Evolutionary conservation across 1,139 yeast genomes (phyloP).

Genomic region (Keqinozyma sinolaborantium): DNA sequence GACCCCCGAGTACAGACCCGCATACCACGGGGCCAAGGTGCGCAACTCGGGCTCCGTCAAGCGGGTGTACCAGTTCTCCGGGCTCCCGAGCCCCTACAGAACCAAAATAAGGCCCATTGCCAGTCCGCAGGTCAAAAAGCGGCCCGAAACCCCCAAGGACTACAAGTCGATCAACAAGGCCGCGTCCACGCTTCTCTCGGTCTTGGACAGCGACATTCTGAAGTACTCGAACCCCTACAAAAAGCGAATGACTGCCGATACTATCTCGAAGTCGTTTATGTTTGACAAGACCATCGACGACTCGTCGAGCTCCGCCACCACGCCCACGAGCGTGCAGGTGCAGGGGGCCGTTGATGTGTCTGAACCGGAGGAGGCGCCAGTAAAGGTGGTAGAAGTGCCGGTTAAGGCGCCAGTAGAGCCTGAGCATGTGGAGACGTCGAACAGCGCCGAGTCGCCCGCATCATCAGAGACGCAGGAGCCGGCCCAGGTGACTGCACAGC

Average conservation of each 20-base stretch:
- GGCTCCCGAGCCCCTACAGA: conserved; percentile 63
- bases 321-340: conserved; percentile 5
- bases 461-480: too few relatives aligned
- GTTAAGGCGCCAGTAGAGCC: too few relatives aligned
- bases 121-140: conserved; percentile 5
- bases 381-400: too few relatives aligned
- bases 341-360: background rate
- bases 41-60: conserved; percentile 32
- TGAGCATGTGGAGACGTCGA: too few relatives aligned
- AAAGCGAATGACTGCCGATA: conserved; percentile 27
- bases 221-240: conserved; percentile 53
- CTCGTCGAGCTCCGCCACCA: conserved; percentile 9
- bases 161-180: conserved; percentile 50
- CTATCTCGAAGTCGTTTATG: conserved; percentile 33
- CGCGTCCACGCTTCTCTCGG: conserved; percentile 62
- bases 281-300: conserved; percentile 24
- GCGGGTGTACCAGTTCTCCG: conserved; percentile 59
- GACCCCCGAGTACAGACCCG: conserved; percentile 41
- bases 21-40: conserved; percentile 24
- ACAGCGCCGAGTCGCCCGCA: too few relatives aligned
- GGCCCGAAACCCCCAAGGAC: conserved; percentile 2
- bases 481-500: too few relatives aligned
- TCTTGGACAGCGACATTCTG: conserved; percentile 41
- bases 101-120: conserved; percentile 38
- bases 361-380: background rate